Base-by-base conservation (phyloP, 2,329 filamentous ascomycete species). In the Verticillium longisporum region DNA sequence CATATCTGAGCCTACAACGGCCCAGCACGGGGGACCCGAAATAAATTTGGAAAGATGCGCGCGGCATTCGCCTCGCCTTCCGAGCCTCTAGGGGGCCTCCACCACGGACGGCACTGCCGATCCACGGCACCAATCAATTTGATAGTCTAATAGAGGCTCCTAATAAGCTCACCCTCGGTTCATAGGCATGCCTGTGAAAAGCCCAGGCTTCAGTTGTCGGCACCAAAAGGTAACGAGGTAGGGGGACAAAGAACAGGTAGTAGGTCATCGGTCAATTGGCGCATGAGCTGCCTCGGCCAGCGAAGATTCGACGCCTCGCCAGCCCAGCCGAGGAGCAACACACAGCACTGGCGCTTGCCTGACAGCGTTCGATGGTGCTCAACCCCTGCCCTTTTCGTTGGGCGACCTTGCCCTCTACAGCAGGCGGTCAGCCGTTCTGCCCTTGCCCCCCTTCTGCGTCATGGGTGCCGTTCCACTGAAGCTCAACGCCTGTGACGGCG, bases 331-430 rank as follows among this genome's bases (percentile, higher is more conserved):
- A 50, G 45, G 45, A 50, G n/a, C 18, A 50, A n/a, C n/a, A 18
- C n/a, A 21, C 38, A 45, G 15, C 38, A 21, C 6, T n/a, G n/a
- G 38, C 38, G 7, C 38, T 36, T 36, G 13, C 13, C 38, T 45
- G n/a, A 18, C 45, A 26, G 7, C 5, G 10, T 50, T 26, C 45
- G n/a, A 50, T 50, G 45, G 45, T 26, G 45, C 63, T 64, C 63
- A 65, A 65, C 61, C 63, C 63, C 62, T 61, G 63, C 58, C n/a
- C 37, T 60, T 65, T 65, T 64, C 63, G 63, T 65, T 65, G 63
- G 58, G 63, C 56, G 57, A 60, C 62, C 55, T 57, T 61, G 9
- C 60, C 55, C 1, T 0, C 45, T 37, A 0, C 0, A 11, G 63
- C 13, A 65, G 9, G 63, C 63, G 63, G 63, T 64, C 21, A 58